These are phyloP conservation scores for Chionographis japonica DNA, from an alignment of 106 monocot species.

Conservation along the genomic window DNA sequence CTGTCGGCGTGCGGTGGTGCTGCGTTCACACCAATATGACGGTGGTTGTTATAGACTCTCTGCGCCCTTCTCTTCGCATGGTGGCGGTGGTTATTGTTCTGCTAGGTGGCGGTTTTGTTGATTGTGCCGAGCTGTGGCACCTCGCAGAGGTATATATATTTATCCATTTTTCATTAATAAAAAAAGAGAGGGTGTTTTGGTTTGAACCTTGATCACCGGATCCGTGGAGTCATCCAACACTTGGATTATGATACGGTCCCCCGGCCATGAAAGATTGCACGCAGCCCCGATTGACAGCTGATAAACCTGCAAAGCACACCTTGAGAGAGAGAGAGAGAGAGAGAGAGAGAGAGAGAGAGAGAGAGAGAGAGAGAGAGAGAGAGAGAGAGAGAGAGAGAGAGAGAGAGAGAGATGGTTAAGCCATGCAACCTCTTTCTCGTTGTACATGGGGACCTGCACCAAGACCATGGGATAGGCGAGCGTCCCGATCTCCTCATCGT, in stretches of 20 bases:
- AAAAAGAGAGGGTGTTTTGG: no score
- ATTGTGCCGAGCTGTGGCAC: no score
- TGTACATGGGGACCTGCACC: slow-evolving; percentile 56
- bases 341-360: neutral
- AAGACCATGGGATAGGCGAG: slow-evolving; percentile 37
- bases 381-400: neutral
- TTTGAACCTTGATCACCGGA: slow-evolving; percentile 14
- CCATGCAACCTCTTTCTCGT: slow-evolving; percentile 36
- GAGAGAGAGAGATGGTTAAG: no score
- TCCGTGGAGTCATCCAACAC: slow-evolving; percentile 44
- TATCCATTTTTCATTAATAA: no score
- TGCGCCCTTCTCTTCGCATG: no score
- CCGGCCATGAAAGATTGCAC: slow-evolving; percentile 23
- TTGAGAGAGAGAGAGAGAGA: neutral
- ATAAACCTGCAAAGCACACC: slow-evolving; percentile 12
- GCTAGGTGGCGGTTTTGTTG: no score
- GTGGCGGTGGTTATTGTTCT: no score
- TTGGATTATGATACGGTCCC: slow-evolving; percentile 28
- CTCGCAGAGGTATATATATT: no score
- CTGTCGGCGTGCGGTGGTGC: no score
- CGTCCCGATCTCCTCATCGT: slow-evolving; percentile 24
- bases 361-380: no score
- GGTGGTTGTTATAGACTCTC: no score
- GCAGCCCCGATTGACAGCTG: slow-evolving; percentile 17
- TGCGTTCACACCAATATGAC: no score